Evolutionary conservation across 2,329 filamentous ascomycete species (phyloP), one percentile per base, ranked within the genome.

Genomic region (Neocucurbitaria cava): DNA sequence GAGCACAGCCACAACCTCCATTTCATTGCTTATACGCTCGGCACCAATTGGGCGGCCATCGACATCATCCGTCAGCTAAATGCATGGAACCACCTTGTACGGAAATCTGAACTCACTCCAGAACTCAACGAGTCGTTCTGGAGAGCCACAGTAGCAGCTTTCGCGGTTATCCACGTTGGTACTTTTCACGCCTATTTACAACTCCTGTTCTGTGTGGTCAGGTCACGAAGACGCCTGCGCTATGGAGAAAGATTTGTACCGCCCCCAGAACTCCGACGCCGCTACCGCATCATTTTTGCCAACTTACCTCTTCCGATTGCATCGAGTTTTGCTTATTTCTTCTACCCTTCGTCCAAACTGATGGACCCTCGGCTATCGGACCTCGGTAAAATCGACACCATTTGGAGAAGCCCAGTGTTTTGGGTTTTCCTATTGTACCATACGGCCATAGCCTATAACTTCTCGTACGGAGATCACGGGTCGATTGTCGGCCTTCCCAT

Each of bases 1-100:
- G 18, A 33, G 35, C 13, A 23, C 30, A 17, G 13, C 18, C 24
- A 49, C 30, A 41, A 42, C 31, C 17, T 20, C 21, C 18, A 49
- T 31, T 9, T 35, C 13, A 18, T 49, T 28, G 30, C 28, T 2
- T 21, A 43, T 30, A 9, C 42, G 10, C 13, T 43, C 11, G 42
- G 36, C 47, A 43, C 35, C 13, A 49, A 43, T n/a, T 49, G 47
- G 39, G 47, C 47, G 11, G 38, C 39, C 3, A 26, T 49, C 39
- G 47, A 49, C 21, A 18, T 43, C 11, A n/a, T 23, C 15, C 17
- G 38, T 13, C 46, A 41, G 9, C 24, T 26, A 26, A 26, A 26
- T 9, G 24, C 24, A 26, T 26, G 24, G 24, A 26, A 26, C 24
- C 24, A 26, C 9, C 9, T 9, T 9, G 9, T 26, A 5, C 5